These are phyloP conservation scores for Daldinia vernicosa DNA, from an alignment of 495 filamentous ascomycete species.

Conservation along the genomic window DNA sequence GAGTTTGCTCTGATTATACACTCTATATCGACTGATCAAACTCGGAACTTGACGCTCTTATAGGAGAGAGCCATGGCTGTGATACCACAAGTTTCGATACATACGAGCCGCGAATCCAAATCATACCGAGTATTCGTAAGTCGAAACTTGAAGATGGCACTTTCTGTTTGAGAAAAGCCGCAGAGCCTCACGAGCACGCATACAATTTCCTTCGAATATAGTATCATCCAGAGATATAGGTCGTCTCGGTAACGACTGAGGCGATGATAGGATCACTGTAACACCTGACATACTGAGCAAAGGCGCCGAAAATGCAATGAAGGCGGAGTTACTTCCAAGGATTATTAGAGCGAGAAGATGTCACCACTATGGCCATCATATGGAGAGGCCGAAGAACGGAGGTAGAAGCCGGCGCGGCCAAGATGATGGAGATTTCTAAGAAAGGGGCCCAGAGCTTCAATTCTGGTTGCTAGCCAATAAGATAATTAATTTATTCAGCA, in stretches of 20 bases:
- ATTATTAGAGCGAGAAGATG: slow-evolving; percentile 3
- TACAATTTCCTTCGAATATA: slow-evolving; percentile 1
- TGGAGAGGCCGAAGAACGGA: slow-evolving; percentile 12
- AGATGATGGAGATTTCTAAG: neutral
- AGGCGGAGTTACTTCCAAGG: slow-evolving; percentile 23
- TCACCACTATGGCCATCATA: slow-evolving; percentile 15
- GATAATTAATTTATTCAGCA: neutral
- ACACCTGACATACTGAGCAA: slow-evolving; percentile 26
- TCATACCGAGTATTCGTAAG: slow-evolving; percentile 6
- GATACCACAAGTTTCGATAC: slow-evolving; percentile 3
- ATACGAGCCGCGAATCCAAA: slow-evolving; percentile 5
- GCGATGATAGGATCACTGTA: slow-evolving; percentile 39
- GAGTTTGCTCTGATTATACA: slow-evolving; percentile 5
- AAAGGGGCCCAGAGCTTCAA: slow-evolving; percentile 11
- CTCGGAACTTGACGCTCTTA: slow-evolving; percentile 24
- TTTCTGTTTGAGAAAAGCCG: slow-evolving; percentile 8
- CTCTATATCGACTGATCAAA: slow-evolving; percentile 9
- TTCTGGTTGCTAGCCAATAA: slow-evolving; percentile 8
- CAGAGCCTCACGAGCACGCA: slow-evolving; percentile 25
- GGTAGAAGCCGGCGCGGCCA: slow-evolving; percentile 3
- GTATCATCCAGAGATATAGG: slow-evolving; percentile 14
- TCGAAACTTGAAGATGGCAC: neutral
- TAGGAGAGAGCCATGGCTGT: slow-evolving; percentile 7
- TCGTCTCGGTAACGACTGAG: slow-evolving; percentile 33
- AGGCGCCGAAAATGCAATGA: slow-evolving; percentile 7